Evolutionary conservation across 1,139 yeast genomes (phyloP).

Genomic region (Geotrichum citri-aurantii): DNA sequence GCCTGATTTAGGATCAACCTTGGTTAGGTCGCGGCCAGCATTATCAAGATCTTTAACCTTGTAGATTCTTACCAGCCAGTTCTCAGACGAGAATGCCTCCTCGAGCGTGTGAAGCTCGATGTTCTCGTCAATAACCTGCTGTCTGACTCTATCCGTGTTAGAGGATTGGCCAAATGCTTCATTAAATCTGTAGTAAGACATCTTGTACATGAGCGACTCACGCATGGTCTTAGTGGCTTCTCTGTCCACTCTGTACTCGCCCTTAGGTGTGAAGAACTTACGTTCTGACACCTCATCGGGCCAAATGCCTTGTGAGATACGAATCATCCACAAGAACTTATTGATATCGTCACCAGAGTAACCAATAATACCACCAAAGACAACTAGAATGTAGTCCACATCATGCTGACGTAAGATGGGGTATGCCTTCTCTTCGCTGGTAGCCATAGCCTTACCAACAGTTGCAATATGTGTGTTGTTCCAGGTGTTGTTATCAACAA

Average conservation of each 20-base stretch:
- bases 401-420: slow-evolving; percentile 85
- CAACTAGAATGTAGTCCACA: slow-evolving; percentile 88
- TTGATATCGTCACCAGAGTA: slow-evolving; percentile 96
- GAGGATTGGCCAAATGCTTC: slow-evolving; percentile 61
- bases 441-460: slow-evolving; percentile 98
- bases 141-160: slow-evolving; percentile 82
- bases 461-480: slow-evolving; percentile 98
- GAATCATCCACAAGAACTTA: slow-evolving; percentile 97
- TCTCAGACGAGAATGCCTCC: slow-evolving; percentile 92
- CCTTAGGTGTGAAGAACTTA: slow-evolving; percentile 72
- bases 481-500: slow-evolving; percentile 99
- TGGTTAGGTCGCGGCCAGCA: slow-evolving; percentile 62
- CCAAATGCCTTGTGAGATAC: slow-evolving; percentile 99
- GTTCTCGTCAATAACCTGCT: slow-evolving; percentile 57
- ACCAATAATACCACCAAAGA: slow-evolving; percentile 92
- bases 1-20: slow-evolving; percentile 11
- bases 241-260: slow-evolving; percentile 84
- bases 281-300: slow-evolving; percentile 92
- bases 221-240: slow-evolving; percentile 80
- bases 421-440: slow-evolving; percentile 81
- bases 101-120: slow-evolving; percentile 68
- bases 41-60: slow-evolving; percentile 87
- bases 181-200: slow-evolving; percentile 84
- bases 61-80: slow-evolving; percentile 94
- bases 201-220: slow-evolving; percentile 87